phyloP scores from a whole-genome alignment of 2,329 filamentous ascomycete species.

The Fusarium cyanostomum region DNA sequence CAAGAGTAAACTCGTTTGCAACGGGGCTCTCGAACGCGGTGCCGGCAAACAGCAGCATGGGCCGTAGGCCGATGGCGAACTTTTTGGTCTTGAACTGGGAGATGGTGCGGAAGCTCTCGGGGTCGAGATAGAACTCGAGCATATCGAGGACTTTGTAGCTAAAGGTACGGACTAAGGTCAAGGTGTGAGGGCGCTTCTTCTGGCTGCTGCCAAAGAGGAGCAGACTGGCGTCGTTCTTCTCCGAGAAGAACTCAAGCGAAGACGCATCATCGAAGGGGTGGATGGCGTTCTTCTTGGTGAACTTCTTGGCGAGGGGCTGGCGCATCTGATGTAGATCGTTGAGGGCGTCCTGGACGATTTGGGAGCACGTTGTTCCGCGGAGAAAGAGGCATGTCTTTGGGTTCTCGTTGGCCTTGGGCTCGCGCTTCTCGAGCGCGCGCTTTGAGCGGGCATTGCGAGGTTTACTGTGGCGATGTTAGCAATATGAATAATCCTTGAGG shows the following conservation, averaged over 20 bases:
- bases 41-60: constrained; percentile 90
- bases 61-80: constrained; percentile 83
- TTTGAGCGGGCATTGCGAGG: constrained; percentile 85
- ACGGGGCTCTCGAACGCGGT: constrained; percentile 86
- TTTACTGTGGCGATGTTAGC: constrained; percentile 54
- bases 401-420: constrained; percentile 88
- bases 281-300: constrained; percentile 96
- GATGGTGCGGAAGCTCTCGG: constrained; percentile 74
- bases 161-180: constrained; percentile 87
- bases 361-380: constrained; percentile 84
- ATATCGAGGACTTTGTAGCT: constrained; percentile 91
- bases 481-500: not conserved
- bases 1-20: constrained; percentile 80
- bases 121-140: constrained; percentile 87
- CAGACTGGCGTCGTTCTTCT: constrained; percentile 93
- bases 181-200: constrained; percentile 94
- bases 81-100: constrained; percentile 80
- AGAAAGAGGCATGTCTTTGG: constrained; percentile 91
- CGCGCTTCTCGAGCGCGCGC: constrained; percentile 91
- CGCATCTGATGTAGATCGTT: constrained; percentile 87
- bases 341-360: constrained; percentile 83
- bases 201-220: constrained; percentile 85
- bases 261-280: constrained; percentile 92
- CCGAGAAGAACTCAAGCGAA: constrained; percentile 92
- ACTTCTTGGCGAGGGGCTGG: constrained; percentile 84